phyloP scores from a whole-genome alignment of 2,329 filamentous ascomycete species.

The Ceratocystis diversiconidia region DNA sequence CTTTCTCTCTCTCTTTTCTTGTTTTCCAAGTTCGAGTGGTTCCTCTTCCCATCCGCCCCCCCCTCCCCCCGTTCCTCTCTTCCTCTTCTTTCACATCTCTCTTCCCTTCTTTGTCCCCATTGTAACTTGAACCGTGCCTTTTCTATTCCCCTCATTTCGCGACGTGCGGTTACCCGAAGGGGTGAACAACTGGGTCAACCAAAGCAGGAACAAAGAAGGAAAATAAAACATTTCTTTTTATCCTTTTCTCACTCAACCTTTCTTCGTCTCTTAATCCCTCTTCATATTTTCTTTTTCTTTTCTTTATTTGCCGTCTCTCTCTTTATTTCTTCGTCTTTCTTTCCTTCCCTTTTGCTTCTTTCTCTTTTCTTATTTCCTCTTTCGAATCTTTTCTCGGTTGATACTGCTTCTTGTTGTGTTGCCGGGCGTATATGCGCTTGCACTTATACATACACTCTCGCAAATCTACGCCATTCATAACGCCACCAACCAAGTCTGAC shows the following conservation, averaged over 20 bases:
- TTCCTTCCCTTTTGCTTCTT: not conserved
- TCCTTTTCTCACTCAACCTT: constrained; percentile 20
- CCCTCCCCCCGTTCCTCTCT: not conserved
- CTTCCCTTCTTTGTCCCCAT: not conserved
- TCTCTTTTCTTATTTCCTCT: constrained; percentile 23
- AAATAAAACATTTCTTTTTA: not conserved
- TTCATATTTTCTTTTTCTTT: not conserved
- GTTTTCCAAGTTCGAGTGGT: not conserved
- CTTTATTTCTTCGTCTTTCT: constrained; percentile 20
- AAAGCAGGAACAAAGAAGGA: not conserved
- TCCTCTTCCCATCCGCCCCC: not conserved
- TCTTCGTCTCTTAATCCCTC: constrained; percentile 21
- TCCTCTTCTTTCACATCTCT: not conserved
- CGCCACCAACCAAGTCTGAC: constrained; percentile 33
- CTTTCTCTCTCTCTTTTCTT: not conserved
- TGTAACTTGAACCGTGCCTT: constrained; percentile 9
- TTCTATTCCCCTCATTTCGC: constrained; percentile 3
- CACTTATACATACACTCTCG: not conserved
- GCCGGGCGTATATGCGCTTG: not conserved
- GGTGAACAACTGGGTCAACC: not conserved
- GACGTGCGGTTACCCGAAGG: not conserved
- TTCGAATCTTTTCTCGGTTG: constrained; percentile 30
- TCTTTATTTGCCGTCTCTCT: constrained; percentile 20
- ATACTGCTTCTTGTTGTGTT: not conserved
- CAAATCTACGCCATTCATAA: constrained; percentile 20